Evolutionary conservation across 1,139 yeast species (phyloP), one percentile per base, ranked within the genome.

Genomic region (Debaryomyces subglobosus): DNA sequence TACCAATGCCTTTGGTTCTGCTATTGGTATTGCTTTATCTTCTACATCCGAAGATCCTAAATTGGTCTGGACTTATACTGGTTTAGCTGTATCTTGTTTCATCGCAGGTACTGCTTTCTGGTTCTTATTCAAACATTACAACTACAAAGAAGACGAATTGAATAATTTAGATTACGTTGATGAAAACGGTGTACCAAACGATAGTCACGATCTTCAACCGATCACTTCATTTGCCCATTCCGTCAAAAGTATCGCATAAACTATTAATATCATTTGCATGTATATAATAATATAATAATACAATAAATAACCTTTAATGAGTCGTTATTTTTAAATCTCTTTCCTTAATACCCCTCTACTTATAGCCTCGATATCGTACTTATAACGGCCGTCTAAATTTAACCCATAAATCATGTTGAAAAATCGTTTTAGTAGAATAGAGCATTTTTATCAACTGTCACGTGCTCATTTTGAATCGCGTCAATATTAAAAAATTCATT

Each of bases 1-100:
- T 47, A 83, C 85, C 39, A 81, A 77, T 56, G 89, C 89, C 13
- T 54, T 81, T 51, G 92, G 92, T 58, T 76, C 90, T 25, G 89
- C 90, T 30, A 62, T 86, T 43, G 91, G 90, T 62, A 84, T 84
- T 66, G 89, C 90, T 7, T 71, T 86, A 51, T 81, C 89, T 15
- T 78, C 90, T 18, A 80, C 84, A 16, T 75, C 89, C 16, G 77
- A 68, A 50, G 82, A 86, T 65, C 92, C 92, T 44, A 82, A 85
- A 69, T 78, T 82, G 59, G 80, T 80, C 41, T 84, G 89, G 88
- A 74, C 79, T 59, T 86, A 81, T 68, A 71, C 82, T 42, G 87
- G 87, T 50, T 74, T 86, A 55, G 85, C 84, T 12, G 69, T 76
- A 42, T 72, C 87, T 18, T 77, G 86, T 59, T 71, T 82, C 62